These are phyloP conservation scores for Chaetomium olivaceum DNA, from an alignment of 2,329 filamentous ascomycete genomes.

Conservation along the genomic window DNA sequence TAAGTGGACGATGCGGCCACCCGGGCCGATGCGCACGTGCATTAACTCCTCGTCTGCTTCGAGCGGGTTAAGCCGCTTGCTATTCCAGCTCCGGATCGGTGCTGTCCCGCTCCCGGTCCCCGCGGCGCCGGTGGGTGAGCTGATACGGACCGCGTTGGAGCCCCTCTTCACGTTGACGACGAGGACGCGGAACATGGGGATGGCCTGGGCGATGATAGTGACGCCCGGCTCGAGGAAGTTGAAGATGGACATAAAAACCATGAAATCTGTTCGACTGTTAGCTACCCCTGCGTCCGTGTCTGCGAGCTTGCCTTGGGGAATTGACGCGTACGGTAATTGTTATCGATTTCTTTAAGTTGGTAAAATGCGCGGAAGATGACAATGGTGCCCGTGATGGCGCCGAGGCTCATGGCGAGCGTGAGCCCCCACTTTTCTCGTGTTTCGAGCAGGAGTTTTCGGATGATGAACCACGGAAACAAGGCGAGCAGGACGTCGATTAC, in stretches of 20 bases:
- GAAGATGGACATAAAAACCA: conserved; percentile 30
- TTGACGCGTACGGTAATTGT: conserved; percentile 15
- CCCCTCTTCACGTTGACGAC: conserved; percentile 23
- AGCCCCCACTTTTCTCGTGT: conserved; percentile 46
- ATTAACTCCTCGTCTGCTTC: conserved; percentile 8
- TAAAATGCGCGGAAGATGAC: conserved; percentile 22
- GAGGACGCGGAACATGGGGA: conserved; percentile 29
- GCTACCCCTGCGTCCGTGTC: neutral
- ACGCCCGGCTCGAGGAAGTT: conserved; percentile 28
- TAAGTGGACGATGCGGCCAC: neutral
- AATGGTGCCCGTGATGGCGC: conserved; percentile 28
- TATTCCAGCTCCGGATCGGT: neutral
- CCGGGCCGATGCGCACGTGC: neutral
- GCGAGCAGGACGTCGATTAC: conserved; percentile 42
- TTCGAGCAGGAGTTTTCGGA: conserved; percentile 48
- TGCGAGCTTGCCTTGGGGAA: neutral
- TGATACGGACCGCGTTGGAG: conserved; percentile 11
- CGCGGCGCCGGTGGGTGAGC: conserved; percentile 2
- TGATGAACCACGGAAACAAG: conserved; percentile 45
- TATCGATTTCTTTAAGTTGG: conserved; percentile 19
- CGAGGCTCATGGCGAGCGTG: conserved; percentile 45
- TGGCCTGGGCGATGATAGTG: conserved; percentile 28
- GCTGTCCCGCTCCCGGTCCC: neutral
- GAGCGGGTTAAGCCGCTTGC: neutral
- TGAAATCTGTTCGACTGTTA: conserved; percentile 16